Evolutionary conservation across 257 asterid genomes (phyloP), one percentile per base, ranked within the genome.

Genomic region (Verbena officinalis): DNA sequence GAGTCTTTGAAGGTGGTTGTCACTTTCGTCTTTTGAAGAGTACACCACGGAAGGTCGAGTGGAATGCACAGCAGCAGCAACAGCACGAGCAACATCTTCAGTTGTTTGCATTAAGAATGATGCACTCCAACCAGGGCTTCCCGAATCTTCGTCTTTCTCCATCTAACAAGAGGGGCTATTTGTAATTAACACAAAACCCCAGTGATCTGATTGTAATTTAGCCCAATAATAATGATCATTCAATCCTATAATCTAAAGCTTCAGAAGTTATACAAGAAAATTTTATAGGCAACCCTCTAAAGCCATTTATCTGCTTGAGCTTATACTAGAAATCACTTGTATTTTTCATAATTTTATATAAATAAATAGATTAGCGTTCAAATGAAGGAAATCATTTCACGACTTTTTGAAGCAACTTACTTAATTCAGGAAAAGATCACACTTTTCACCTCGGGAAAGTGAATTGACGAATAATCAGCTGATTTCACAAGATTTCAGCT

Each of bases 71-170:
- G 94, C 80, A 1, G 90, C 80, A 11, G 84, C 88, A 69, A 86
- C 83, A 22, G 87, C 94, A 72, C 76, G 73, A 2, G 90, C 86
- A 55, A 86, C 90, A 62, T 86, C 94, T 73, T 86, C 94, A 52
- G 94, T 83, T 55, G 94, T 83, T 75, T 81, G 94, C 78, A 73
- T 74, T 73, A 81, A 77, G 60, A 73, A 77, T 34, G 90, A 79
- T 31, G 87, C 73, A 68, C 83, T 73, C 94, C 94, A 81, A 27
- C 94, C 50, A 14, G 90, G 88, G 69, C 84, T 83, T 57, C 77
- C 86, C 3, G 83, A 68, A 43, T 79, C 90, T 15, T 86, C 90
- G 55, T 62, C 73, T 63, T 77, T 77, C 79, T 86, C 87, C 87
- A 83, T 86, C 22, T 55, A 27, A 27, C 33, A 27, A 27, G 33